phyloP scores from a whole-genome alignment of 2,329 filamentous ascomycete species.

The Diaporthe caulivora region DNA sequence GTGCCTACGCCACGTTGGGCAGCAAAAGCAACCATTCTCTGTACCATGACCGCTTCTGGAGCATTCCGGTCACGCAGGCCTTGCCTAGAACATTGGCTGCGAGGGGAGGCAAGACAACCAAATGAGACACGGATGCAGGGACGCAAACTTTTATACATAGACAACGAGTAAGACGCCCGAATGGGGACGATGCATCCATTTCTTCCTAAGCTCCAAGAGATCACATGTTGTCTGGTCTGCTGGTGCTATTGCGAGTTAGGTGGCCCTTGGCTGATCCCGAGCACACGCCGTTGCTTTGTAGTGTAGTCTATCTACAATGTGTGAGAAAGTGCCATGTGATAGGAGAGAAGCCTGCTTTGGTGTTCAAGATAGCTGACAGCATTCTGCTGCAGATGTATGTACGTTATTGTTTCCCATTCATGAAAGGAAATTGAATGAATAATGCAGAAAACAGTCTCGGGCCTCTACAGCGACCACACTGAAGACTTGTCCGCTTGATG shows the following conservation, averaged over 20 bases:
- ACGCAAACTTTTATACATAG: neutral
- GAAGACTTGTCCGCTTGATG: neutral
- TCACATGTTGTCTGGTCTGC: neutral
- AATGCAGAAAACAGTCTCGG: neutral
- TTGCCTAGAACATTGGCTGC: neutral
- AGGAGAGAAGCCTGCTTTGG: neutral
- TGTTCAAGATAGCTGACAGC: neutral
- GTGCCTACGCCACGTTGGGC: neutral
- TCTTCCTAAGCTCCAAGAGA: neutral
- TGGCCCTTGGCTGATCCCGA: neutral
- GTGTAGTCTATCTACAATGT: neutral
- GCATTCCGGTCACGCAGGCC: neutral
- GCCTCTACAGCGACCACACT: neutral
- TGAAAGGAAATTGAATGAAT: neutral
- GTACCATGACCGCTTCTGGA: neutral
- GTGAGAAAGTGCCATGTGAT: slow-evolving; percentile 16
- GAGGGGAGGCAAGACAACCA: neutral
- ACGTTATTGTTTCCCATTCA: neutral
- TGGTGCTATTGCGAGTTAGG: slow-evolving; percentile 1
- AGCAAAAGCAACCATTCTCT: neutral
- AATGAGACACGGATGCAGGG: neutral
- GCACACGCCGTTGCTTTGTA: neutral
- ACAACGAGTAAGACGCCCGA: neutral
- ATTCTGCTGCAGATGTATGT: neutral
- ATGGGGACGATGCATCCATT: neutral